Percentiles rank a stretch among this genome's conserved stretches.
phyloP scores from a whole-genome alignment of 2,329 filamentous ascomycete genomes.

The Penicillium sp. region DNA sequence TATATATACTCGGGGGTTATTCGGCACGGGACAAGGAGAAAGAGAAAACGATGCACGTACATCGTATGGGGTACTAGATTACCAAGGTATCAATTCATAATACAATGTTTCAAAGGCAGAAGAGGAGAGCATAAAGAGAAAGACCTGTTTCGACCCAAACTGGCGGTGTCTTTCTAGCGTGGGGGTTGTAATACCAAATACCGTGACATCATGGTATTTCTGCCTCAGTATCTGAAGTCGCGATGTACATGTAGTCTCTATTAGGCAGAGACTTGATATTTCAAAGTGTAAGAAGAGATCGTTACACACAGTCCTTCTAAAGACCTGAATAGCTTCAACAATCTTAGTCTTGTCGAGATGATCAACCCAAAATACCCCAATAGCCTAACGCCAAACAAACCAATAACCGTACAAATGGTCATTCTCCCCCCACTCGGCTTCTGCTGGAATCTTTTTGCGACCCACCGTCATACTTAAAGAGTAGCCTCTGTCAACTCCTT shows the following conservation, averaged over 20 bases:
- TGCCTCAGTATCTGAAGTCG: not conserved
- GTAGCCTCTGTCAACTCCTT: slow-evolving; percentile 12
- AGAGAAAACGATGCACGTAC: not conserved
- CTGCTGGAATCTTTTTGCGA: slow-evolving; percentile 24
- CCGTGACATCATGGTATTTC: slow-evolving; percentile 6
- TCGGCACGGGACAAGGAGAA: not conserved
- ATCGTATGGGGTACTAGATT: not conserved
- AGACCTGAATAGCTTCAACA: not conserved
- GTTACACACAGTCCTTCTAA: not conserved
- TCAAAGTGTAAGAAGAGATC: not conserved
- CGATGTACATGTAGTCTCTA: not conserved
- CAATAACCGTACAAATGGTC: not conserved
- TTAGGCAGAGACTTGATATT: not conserved
- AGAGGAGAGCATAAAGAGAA: not conserved
- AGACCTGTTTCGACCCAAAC: not conserved
- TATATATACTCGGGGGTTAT: not conserved
- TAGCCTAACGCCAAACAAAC: slow-evolving; percentile 1
- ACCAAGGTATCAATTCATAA: not conserved
- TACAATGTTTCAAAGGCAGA: not conserved
- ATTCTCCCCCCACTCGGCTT: slow-evolving; percentile 29
- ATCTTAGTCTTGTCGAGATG: no score
- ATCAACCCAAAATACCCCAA: no score
- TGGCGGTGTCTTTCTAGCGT: slow-evolving; percentile 7
- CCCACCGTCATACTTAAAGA: slow-evolving; percentile 31
- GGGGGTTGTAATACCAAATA: slow-evolving; percentile 7